Evolutionary conservation across 2,329 filamentous ascomycete genomes (phyloP), one percentile per base, ranked within the genome.

Genomic region (Eurotiales sp.): DNA sequence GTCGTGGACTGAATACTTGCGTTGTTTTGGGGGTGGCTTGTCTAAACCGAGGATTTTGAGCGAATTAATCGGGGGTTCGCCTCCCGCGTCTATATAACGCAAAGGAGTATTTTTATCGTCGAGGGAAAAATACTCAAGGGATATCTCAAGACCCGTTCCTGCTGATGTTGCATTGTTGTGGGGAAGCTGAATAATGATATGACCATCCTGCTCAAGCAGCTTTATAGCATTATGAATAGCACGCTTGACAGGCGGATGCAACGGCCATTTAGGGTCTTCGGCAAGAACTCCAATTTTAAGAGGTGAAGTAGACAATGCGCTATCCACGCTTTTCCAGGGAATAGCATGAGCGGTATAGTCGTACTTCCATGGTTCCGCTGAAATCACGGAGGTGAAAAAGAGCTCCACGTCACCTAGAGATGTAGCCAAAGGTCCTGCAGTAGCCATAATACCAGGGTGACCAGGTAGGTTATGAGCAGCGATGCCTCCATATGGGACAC

Each of bases 161-260:
- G 41, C 41, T 3, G 41, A 27, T 4, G 25, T 44, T 12, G 22
- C 11, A 27, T 7, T 17, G 8, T 29, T 15, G 22, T 44, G 41
- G 6, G 41, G 15, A 7, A 79, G 54, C 0, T 56, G 55, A 0
- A 79, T 53, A 0, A 82, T 59, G 0, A 61, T 63, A 55, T 82
- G 77, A 0, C 79, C 80, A 0, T 71, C 69, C 0, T 59, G 62
- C 29, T 65, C 58, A 3, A 83, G 59, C 0, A 57, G 59, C 0
- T 63, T 61, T 0, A 71, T 63, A 0, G 75, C 76, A 0, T 58
- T 63, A 4, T 74, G 64, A 1, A 82, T 54, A 1, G 74, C 67
- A 2, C 77, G 68, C 1, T 66, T 69, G 1, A 82, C 71, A 0
- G 78, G 75, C 0, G 80, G 78, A 21, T 80, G 77, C 0, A 81